These are phyloP conservation scores for Termitomyces sp. DNA, from an alignment of 768 basidiomycete species.

Conservation along the genomic window DNA sequence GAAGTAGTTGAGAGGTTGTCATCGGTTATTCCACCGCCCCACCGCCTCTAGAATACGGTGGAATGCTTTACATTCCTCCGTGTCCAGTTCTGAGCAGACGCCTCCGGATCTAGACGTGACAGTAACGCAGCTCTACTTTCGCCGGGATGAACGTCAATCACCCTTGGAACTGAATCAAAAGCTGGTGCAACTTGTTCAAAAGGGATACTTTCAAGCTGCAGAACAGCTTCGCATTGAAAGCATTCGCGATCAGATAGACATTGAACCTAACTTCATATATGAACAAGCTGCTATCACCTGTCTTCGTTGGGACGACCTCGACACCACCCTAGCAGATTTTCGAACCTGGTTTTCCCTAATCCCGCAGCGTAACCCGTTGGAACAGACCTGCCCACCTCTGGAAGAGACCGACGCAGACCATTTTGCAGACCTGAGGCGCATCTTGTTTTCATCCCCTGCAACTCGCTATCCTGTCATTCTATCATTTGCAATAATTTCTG, in stretches of 20 bases:
- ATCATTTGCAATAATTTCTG: conserved; percentile 17
- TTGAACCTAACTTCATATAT: conserved; percentile 13
- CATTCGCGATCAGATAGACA: conserved; percentile 5
- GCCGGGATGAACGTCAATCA: background rate
- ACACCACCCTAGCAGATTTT: conserved; percentile 5
- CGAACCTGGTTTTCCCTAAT: conserved; percentile 17
- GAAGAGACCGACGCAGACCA: background rate
- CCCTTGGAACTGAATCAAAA: conserved; percentile 4
- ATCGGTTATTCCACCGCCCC: too few relatives aligned
- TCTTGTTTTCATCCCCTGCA: conserved; percentile 17
- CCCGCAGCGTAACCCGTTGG: conserved; percentile 8
- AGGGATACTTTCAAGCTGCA: conserved; percentile 16
- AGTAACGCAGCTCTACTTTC: conserved; percentile 6
- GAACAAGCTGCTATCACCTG: conserved; percentile 15
- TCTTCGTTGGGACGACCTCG: conserved; percentile 11
- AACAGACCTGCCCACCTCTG: background rate
- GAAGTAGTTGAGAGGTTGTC: conserved; percentile 16
- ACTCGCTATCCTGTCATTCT: conserved; percentile 10
- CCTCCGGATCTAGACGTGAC: conserved; percentile 6
- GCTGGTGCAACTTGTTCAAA: conserved; percentile 11
- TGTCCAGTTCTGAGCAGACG: conserved; percentile 10
- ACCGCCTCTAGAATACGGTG: background rate
- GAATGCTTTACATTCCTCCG: background rate
- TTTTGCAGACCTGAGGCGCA: conserved; percentile 8
- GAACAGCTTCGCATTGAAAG: conserved; percentile 15